These are phyloP conservation scores for Cicer cuneatum DNA, from an alignment of 306 rosid species.

Conservation along the genomic window DNA sequence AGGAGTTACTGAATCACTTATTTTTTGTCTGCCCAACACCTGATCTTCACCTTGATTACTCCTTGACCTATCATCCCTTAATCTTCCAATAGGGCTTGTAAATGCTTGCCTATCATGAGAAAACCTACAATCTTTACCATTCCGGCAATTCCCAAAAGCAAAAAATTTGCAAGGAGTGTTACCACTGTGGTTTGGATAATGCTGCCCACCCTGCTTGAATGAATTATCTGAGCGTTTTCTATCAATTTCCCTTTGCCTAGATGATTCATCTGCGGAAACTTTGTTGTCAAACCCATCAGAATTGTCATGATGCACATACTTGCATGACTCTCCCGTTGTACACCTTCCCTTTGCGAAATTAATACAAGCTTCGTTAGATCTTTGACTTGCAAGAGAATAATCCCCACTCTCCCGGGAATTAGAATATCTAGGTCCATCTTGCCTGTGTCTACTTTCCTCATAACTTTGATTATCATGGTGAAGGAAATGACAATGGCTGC, in stretches of 20 bases:
- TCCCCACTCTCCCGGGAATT: conserved; percentile 60
- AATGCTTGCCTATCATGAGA: conserved; percentile 73
- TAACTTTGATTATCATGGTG: conserved; percentile 62
- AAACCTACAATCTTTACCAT: conserved; percentile 83
- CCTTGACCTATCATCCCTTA: conserved; percentile 62
- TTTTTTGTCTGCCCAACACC: conserved; percentile 54
- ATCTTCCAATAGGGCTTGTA: conserved; percentile 70
- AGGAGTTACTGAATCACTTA: conserved; percentile 62
- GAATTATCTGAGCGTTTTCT: conserved; percentile 60
- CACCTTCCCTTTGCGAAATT: conserved; percentile 82
- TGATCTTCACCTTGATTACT: conserved; percentile 56
- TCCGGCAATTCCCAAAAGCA: conserved; percentile 84
- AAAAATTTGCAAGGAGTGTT: conserved; percentile 82
- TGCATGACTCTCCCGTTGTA: conserved; percentile 83
- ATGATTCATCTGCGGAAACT: conserved; percentile 57
- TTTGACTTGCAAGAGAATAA: conserved; percentile 59
- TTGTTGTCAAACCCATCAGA: conserved; percentile 57
- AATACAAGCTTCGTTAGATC: conserved; percentile 60
- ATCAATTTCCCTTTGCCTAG: conserved; percentile 71
- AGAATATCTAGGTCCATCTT: conserved; percentile 62
- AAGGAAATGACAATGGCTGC: conserved; percentile 72
- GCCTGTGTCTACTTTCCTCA: conserved; percentile 73
- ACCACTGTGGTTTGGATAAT: conserved; percentile 55
- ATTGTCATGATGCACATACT: conserved; percentile 66
- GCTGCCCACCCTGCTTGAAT: conserved; percentile 60